A percentile compares a stretch with the other conserved stretches of the same genome.
Conservation (phyloP, 768 basidiomycete species). For the Holtermannia corniformis region DNA sequence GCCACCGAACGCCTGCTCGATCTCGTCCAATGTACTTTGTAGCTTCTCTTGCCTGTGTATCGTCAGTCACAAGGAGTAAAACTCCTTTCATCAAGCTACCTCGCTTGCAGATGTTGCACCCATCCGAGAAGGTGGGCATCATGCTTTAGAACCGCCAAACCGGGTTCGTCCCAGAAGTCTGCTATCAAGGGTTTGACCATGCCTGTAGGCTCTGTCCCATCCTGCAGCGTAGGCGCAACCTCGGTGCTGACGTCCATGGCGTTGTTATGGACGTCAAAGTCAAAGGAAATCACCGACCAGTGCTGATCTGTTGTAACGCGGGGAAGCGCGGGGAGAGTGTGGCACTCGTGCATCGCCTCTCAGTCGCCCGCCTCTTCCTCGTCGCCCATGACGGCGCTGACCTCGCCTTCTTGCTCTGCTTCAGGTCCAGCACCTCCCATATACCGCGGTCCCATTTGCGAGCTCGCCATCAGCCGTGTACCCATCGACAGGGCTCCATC, state of each 20-base stretch:
- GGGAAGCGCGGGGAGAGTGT: neutral
- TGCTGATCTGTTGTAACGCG: no score
- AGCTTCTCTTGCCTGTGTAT: neutral
- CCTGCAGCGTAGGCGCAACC: no score
- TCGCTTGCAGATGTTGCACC: neutral
- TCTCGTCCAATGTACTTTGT: neutral
- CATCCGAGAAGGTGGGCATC: neutral
- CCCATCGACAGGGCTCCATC: conserved; percentile 33
- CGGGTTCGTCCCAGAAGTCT: neutral
- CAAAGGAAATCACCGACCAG: no score
- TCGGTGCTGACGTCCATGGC: no score
- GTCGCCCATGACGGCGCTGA: conserved; percentile 30
- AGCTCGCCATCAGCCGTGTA: conserved; percentile 29
- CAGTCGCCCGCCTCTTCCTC: conserved; percentile 11
- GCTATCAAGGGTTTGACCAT: no score
- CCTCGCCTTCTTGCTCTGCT: conserved; percentile 29
- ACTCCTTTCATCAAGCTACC: no score
- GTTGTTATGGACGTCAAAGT: no score
- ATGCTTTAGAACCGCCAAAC: neutral
- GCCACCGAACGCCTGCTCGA: neutral
- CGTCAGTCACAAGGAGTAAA: no score
- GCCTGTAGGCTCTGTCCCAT: no score
- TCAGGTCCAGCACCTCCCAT: conserved; percentile 30
- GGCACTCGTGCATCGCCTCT: neutral
- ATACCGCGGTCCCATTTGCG: conserved; percentile 28